These are phyloP conservation scores for Paramecium octaurelia DNA, from an alignment of 73 alveolate species.

Conservation along the genomic window DNA sequence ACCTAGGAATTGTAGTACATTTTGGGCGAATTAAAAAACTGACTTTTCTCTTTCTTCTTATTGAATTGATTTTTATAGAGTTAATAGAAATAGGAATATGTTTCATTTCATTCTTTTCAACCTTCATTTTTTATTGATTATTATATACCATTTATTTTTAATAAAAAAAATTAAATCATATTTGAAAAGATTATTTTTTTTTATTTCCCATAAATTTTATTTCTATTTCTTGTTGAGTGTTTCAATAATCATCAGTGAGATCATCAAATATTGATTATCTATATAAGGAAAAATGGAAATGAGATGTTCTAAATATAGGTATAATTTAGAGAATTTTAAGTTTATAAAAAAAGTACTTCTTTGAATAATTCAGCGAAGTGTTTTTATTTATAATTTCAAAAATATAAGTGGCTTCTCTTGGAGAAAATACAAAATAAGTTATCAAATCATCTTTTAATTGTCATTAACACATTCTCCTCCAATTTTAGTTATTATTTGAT, in stretches of 20 bases:
- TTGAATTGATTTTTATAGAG: not conserved
- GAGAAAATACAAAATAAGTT: not conserved
- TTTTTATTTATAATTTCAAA: too few relatives aligned
- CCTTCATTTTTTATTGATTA: not conserved
- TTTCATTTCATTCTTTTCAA: not conserved
- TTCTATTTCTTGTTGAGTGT: too few relatives aligned
- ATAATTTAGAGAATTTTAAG: not conserved
- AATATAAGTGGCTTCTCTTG: not conserved
- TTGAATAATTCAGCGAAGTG: not conserved
- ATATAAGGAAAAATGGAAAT: not conserved
- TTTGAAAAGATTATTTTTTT: not conserved
- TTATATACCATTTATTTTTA: not conserved
- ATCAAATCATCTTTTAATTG: not conserved
- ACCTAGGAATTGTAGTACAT: conserved; percentile 2
- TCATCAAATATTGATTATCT: too few relatives aligned
- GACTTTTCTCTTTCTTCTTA: not conserved
- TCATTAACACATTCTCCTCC: not conserved
- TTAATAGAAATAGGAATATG: not conserved
- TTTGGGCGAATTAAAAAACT: not conserved
- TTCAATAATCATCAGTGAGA: not conserved
- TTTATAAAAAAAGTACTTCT: not conserved
- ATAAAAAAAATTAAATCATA: not conserved
- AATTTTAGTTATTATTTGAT: not conserved
- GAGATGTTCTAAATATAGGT: not conserved
- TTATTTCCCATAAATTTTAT: not conserved